Conservation (phyloP, 2,329 filamentous ascomycete species). For the Epichloe uncinata region DNA sequence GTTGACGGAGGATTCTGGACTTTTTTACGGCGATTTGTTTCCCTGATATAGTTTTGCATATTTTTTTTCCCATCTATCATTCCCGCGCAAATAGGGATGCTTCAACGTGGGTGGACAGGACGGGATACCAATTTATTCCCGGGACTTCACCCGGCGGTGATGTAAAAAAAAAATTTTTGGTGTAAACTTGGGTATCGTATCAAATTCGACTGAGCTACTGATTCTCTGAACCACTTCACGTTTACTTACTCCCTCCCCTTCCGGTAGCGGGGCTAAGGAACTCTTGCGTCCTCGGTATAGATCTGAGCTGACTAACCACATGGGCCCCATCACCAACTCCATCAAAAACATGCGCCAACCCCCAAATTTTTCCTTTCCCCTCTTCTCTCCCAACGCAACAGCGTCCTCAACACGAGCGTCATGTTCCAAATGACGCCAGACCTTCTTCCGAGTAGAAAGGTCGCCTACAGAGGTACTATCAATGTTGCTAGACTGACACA, state of each 20-base stretch:
- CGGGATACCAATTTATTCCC: no score
- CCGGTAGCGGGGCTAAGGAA: no score
- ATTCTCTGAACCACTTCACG: no score
- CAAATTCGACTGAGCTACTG: no score
- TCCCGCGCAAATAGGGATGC: constrained; percentile 5
- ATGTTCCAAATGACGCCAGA: constrained; percentile 7
- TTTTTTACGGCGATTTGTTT: not conserved
- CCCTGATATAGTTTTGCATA: no score
- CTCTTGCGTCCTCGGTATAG: no score
- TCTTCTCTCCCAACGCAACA: constrained; percentile 12
- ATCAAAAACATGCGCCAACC: not conserved
- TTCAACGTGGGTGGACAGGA: constrained; percentile 4
- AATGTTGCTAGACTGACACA: constrained; percentile 24
- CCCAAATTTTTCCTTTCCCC: constrained; percentile 4
- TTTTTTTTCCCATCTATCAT: constrained; percentile 7
- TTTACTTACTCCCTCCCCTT: no score
- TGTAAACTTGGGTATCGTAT: no score
- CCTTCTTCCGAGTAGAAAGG: constrained; percentile 14
- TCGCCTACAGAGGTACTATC: constrained; percentile 7
- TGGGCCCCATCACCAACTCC: not conserved
- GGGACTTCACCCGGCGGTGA: not conserved
- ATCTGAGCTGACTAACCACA: not conserved
- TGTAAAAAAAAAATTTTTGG: not conserved
- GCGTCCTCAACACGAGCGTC: constrained; percentile 12
- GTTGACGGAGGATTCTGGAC: not conserved